Base-by-base conservation (phyloP, 2,329 filamentous ascomycete species). In the Septoria linicola region DNA sequence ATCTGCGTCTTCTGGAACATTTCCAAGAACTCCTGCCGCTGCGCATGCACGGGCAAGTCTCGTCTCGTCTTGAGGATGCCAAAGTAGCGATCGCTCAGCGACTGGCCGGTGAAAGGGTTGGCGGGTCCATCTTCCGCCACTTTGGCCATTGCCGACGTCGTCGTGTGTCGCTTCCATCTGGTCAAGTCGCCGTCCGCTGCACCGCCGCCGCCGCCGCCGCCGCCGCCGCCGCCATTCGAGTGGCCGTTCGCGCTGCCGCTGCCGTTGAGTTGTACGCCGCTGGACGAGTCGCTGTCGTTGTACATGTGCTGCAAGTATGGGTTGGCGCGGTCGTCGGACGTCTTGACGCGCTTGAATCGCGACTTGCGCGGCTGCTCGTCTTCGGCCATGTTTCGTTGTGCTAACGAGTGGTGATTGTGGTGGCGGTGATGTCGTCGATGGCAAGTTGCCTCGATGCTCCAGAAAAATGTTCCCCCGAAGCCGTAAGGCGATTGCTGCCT, bases 1-100 rank as follows among this genome's bases (percentile, higher is more conserved):
- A 99, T 96, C 73, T 99, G 93, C 19, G 85, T 89, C 64, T 87
- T 83, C 65, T 99, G 95, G 74, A 95, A 99, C 66, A 95, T 82
- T 67, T 91, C 77, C 54, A 99, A 80, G 68, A 99, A 99, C 69
- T 99, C 93, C 63, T 72, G 88, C 79, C 90, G 85, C 72, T 99
- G 93, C 67, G 89, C 85, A 72, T 95, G 85, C 36, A 99, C 93
- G 11, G 93, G 93, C 55, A 99, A 80, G 63, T 90, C 85, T 67
- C 91, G 83, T 62, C 93, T 81, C 49, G 81, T 82, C 74, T 92
- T 82, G 64, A 99, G 75, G 67, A 99, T 99, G 65, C 84, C 83
- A 71, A 96, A 89, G 77, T 99, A 99, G 66, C 87, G 83, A 61
- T 83, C 80, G 39, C 89, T 90, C 64, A 96, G 85, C 11, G 82